Conservation (phyloP, 768 basidiomycete species). For the Tephrocybe sp. region DNA sequence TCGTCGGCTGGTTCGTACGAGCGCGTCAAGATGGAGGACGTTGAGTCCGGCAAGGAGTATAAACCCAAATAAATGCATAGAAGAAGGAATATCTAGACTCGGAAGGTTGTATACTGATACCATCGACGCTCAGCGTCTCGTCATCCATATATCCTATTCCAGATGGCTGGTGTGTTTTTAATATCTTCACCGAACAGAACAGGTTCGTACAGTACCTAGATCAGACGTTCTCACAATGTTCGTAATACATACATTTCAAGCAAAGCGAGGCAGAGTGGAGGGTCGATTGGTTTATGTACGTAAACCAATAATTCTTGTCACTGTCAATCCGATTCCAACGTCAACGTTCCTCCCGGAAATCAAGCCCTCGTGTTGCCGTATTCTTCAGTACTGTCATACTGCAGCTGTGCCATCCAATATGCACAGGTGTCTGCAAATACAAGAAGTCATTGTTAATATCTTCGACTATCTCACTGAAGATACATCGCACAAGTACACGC, state of each 20-base stretch:
- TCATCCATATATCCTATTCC: slow-evolving; percentile 7
- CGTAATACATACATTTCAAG: neutral
- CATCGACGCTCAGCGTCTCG: neutral
- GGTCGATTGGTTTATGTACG: no score
- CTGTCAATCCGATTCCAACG: no score
- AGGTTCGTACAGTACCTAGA: slow-evolving; percentile 1
- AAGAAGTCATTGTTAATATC: slow-evolving; percentile 13
- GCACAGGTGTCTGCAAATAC: slow-evolving; percentile 10
- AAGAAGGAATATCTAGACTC: slow-evolving; percentile 1
- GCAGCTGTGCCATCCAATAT: no score
- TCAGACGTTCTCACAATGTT: neutral
- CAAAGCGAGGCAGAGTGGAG: neutral
- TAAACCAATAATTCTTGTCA: slow-evolving; percentile 8
- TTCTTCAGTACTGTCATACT: no score
- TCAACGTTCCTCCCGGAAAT: no score
- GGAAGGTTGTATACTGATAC: slow-evolving; percentile 10
- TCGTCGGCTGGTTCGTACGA: slow-evolving; percentile 46
- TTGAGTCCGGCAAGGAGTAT: slow-evolving; percentile 50
- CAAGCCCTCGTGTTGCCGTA: no score
- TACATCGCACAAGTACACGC: no score
- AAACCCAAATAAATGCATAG: slow-evolving; percentile 23
- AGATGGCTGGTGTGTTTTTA: neutral
- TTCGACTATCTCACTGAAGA: neutral
- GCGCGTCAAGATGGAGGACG: slow-evolving; percentile 61
- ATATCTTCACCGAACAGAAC: neutral